These are phyloP conservation scores for Aspergillus candidus DNA, from an alignment of 2,329 filamentous ascomycete species.

Conservation along the genomic window DNA sequence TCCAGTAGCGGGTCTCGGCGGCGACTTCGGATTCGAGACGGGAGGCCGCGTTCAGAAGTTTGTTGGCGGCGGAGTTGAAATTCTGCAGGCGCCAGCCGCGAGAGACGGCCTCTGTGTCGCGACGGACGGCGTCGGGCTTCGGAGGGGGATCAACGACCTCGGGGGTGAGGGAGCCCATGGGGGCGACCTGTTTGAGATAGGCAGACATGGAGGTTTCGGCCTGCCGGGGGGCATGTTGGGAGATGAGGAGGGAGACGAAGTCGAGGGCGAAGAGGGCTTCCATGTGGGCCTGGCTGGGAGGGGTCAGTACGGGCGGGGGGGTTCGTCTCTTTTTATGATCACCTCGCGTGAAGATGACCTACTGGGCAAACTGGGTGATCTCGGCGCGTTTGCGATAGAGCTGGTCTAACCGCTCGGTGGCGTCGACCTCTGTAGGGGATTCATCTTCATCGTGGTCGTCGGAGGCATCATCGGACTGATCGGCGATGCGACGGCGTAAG, in stretches of 20 bases:
- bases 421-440: slow-evolving; percentile 27
- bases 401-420: slow-evolving; percentile 35
- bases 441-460: slow-evolving; percentile 32
- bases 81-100: slow-evolving; percentile 73
- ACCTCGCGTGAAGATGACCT: slow-evolving; percentile 9
- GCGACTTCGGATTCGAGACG: slow-evolving; percentile 71
- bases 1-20: slow-evolving; percentile 82
- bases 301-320: slow-evolving; percentile 6
- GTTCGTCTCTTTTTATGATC: neutral
- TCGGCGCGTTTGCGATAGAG: slow-evolving; percentile 41
- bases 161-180: slow-evolving; percentile 66
- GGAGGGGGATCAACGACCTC: slow-evolving; percentile 60
- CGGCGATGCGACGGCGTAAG: slow-evolving; percentile 62
- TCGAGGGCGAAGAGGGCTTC: slow-evolving; percentile 63
- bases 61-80: slow-evolving; percentile 67
- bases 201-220: slow-evolving; percentile 65
- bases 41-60: slow-evolving; percentile 64
- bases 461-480: slow-evolving; percentile 38
- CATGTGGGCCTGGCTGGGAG: slow-evolving; percentile 38
- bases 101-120: slow-evolving; percentile 50
- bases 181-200: slow-evolving; percentile 62
- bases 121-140: slow-evolving; percentile 48
- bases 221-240: slow-evolving; percentile 69
- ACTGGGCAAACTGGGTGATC: slow-evolving; percentile 41
- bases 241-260: slow-evolving; percentile 74